Evolutionary conservation across 805 yeast genomes (phyloP).

Genomic region (Saccharomycopsis sp.): DNA sequence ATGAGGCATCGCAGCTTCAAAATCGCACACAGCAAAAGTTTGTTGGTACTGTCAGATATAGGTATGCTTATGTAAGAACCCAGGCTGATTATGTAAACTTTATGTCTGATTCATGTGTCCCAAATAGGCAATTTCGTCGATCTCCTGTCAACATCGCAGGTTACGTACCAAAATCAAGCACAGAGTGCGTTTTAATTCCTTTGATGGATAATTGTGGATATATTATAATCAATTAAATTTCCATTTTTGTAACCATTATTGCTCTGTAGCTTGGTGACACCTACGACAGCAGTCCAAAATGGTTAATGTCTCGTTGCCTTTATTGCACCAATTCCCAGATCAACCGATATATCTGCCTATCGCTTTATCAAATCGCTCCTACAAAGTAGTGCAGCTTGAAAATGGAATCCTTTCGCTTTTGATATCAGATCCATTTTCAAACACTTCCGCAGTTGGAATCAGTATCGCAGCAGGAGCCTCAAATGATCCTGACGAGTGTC

Average conservation of each 20-base stretch:
- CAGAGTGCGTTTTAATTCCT: background rate
- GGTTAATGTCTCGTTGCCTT: constrained; percentile 1
- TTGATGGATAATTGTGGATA: background rate
- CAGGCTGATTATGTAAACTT: background rate
- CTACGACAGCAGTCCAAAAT: too few species aligned
- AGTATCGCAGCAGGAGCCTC: constrained; percentile 78
- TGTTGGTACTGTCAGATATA: too few species aligned
- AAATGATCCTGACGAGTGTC: constrained; percentile 60
- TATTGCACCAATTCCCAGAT: background rate
- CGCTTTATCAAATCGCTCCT: constrained; percentile 8
- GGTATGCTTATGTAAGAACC: too few species aligned
- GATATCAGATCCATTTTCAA: constrained; percentile 68
- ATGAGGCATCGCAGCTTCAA: too few species aligned
- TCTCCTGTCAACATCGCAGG: background rate
- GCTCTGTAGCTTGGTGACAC: too few species aligned
- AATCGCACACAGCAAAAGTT: too few species aligned
- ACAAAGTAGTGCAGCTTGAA: constrained; percentile 44
- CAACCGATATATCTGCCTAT: constrained; percentile 2
- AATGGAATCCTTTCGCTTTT: constrained; percentile 67
- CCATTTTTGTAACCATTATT: too few species aligned
- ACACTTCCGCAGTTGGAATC: constrained; percentile 60
- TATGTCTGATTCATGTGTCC: background rate
- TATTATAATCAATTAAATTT: too few species aligned
- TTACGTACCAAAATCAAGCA: background rate
- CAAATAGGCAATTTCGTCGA: background rate